phyloP scores from a whole-genome alignment of 331 rosid genomes.

The Rhamnella rubrinervis region DNA sequence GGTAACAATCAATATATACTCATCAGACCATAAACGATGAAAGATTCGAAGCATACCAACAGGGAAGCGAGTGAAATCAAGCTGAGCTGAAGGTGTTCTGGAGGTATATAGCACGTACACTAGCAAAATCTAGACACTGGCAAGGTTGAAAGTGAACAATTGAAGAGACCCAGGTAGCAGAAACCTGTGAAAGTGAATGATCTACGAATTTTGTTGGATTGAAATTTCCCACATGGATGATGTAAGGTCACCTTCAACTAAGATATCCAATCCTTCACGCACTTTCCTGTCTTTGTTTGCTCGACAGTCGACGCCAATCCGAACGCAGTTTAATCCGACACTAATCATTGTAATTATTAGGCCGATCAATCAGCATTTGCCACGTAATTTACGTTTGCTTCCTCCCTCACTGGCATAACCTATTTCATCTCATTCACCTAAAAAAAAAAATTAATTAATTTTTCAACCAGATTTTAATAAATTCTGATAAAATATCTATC shows the following conservation, averaged over 20 bases:
- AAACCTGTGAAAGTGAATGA: conserved; percentile 10
- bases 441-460: no score
- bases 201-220: not conserved
- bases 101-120: not conserved
- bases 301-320: conserved; percentile 15
- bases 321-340: conserved; percentile 9
- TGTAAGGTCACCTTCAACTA: conserved; percentile 2
- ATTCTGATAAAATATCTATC: no score
- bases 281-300: conserved; percentile 10
- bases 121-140: not conserved
- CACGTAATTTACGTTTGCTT: no score
- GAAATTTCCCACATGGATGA: conserved; percentile 9
- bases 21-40: not conserved
- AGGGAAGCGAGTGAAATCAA: not conserved
- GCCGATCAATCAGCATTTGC: not conserved
- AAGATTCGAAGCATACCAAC: conserved; percentile 12
- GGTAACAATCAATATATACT: not conserved
- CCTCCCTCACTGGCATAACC: no score
- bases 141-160: not conserved
- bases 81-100: not conserved
- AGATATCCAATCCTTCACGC: not conserved
- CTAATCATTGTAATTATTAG: not conserved
- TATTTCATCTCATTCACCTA: no score
- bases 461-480: no score
- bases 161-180: conserved; percentile 7